Base-by-base conservation (phyloP, 1,284 basidiomycete species). In the Cryptococcus sp. region DNA sequence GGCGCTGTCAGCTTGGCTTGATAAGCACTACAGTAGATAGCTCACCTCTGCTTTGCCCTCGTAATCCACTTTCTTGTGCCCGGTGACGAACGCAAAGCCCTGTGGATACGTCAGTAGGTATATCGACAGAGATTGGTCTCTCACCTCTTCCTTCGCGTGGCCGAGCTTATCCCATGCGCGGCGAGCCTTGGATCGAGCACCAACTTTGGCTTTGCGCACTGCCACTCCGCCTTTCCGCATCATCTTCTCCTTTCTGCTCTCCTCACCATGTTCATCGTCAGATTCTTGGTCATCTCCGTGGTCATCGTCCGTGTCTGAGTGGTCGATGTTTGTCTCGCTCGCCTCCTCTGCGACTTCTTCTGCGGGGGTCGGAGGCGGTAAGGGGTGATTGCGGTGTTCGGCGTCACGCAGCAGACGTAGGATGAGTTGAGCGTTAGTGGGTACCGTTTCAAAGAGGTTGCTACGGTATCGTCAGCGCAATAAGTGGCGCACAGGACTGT, bases 361-460 rank as follows among this genome's bases (percentile, higher is more conserved):
- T 19, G 75, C 42, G 0, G 71, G 64, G 15, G 81, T 80, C 7
- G 82, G 81, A 1, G 81, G 80, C 1, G 82, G 82, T 4, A 84
- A 66, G 0, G 82, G 82, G 0, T 77, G 68, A 54, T 80, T 78
- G 40, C 73, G 72, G 13, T 72, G 74, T 54, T 84, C 82, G 7
- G 78, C 81, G 47, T 83, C 75, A 3, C 83, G 77, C 1, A 84
- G 69, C 19, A 84, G 67, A 5, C 82, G 80, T 5, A 83, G 66
- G 5, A 81, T 78, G n/a, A 84, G 76, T 57, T 84, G 83, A 5
- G 82, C 80, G 51, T 84, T 82, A 25, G 82, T 84, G 1, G 83
- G 83, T 0, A 82, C 81, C 10, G 80, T 78, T 2, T 71, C 73
- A 6, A 83, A 71, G 31, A 83, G 60, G 8, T 80, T 78, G 62